Base-by-base conservation (phyloP, 805 yeast genomes). In the Zygotorulaspora florentina region DNA sequence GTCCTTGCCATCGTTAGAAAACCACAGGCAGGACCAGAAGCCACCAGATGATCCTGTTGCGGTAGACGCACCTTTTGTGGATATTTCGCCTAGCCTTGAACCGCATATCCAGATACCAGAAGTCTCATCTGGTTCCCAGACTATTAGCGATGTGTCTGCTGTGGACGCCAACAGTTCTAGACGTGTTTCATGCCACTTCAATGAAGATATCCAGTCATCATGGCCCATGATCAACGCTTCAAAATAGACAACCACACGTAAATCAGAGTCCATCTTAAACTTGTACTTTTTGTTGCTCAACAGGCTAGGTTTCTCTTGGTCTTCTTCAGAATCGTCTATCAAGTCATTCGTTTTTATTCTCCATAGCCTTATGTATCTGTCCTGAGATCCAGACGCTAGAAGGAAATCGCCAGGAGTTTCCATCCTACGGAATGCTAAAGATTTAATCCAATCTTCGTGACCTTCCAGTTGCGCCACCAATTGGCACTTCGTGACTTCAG, bases 161-260 rank as follows among this genome's bases (percentile, higher is more conserved):
- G 96, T 86, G 0, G 96, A 81, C 0, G 96, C 87, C 33, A 93
- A 66, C 27, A 93, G 70, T 51, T 77, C 78, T 28, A 79, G 58
- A 43, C 77, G 73, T 6, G 69, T 62, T 27, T 64, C 64, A 59
- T 84, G 87, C 98, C 99, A 93, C 45, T 75, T 71, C 39, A 93
- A 70, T 8, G 87, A 80, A 2, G 91, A 80, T 20, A 95, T 83
- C 99, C 99, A 93, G 64, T 93, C 99, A 62, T 93, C 99, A 66
- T 93, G 99, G 7, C 99, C 99, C 85, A 93, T 83, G 20, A 93
- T 80, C 48, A 93, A 76, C 0, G 99, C 96, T 59, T 95, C 99
- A 59, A 90, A 88, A 53, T 79, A 80, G 42, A 89, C 74, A 3
- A 84, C 79, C 47, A 77, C 78, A 41, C 69, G 63, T 2, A 73